phyloP scores from a whole-genome alignment of 2,329 filamentous ascomycete genomes.

The Dichotomopilus funicola region DNA sequence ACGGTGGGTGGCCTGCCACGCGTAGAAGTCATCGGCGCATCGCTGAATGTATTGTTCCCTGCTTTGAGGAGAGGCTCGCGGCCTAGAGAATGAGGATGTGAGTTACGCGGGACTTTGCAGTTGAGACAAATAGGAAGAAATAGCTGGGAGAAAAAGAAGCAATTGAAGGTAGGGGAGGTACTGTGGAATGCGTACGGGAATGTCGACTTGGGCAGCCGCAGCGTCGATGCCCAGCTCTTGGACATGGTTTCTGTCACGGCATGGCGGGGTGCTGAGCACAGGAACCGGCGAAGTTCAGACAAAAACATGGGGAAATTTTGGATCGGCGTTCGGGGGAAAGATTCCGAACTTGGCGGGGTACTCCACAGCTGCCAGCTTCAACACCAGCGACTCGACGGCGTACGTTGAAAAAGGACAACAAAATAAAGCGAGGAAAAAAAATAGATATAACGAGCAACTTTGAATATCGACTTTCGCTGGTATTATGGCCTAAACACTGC shows the following conservation, averaged over 20 bases:
- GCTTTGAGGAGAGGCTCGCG: constrained; percentile 44
- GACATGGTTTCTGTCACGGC: constrained; percentile 32
- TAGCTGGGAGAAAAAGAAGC: background rate
- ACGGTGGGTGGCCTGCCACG: constrained; percentile 66
- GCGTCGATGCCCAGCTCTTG: constrained; percentile 65
- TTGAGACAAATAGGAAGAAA: background rate
- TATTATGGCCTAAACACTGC: too few relatives aligned
- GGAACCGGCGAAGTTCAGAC: background rate
- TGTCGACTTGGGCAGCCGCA: constrained; percentile 67
- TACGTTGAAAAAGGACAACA: too few relatives aligned
- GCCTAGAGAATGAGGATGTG: constrained; percentile 30
- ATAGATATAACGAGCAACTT: too few relatives aligned
- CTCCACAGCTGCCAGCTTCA: too few relatives aligned
- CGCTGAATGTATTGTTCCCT: constrained; percentile 58
- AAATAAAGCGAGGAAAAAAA: too few relatives aligned
- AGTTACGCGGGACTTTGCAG: background rate
- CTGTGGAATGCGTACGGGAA: constrained; percentile 51
- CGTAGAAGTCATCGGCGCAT: constrained; percentile 83
- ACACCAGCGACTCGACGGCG: too few relatives aligned
- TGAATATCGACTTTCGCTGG: too few relatives aligned
- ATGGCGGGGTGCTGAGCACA: constrained; percentile 9
- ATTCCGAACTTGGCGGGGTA: background rate
- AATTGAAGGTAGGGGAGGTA: background rate
- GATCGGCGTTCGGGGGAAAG: constrained; percentile 6
- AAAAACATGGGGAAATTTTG: constrained; percentile 2